Percentiles rank a stretch among this genome's conserved stretches.
Conservation (phyloP, 305 asterid genomes). For the Salvia sclarea region DNA sequence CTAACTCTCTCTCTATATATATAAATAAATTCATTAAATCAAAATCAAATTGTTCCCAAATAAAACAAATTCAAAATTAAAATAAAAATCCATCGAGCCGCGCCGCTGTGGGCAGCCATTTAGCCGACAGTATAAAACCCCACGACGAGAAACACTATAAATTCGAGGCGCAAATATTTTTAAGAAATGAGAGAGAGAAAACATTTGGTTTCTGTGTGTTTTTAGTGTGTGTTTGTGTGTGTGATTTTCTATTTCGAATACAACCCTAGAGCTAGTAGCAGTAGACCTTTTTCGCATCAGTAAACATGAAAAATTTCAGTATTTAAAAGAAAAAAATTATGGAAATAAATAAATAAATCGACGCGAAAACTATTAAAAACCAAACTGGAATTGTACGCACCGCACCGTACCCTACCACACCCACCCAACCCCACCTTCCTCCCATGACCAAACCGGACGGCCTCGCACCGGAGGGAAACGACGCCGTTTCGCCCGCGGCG, state of each 20-base stretch:
- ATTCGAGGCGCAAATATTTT: neutral
- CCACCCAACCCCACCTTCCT: conserved; percentile 23
- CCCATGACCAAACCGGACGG: conserved; percentile 55
- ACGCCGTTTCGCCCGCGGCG: conserved; percentile 34
- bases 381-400: conserved; percentile 37
- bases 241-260: neutral
- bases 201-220: too few relatives aligned
- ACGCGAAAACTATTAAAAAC: conserved; percentile 23
- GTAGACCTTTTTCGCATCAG: too few relatives aligned
- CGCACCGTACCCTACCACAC: conserved; percentile 28
- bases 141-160: conserved; percentile 18
- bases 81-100: neutral
- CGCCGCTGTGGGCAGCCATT: neutral
- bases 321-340: conserved; percentile 2
- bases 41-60: neutral
- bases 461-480: conserved; percentile 38
- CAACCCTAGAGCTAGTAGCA: conserved; percentile 42
- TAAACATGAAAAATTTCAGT: too few relatives aligned
- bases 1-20: too few relatives aligned
- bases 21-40: neutral
- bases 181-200: neutral
- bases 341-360: conserved; percentile 26
- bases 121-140: conserved; percentile 32
- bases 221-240: too few relatives aligned
- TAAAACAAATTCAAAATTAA: neutral